Evolutionary conservation across 352 stramenopile species (phyloP), one percentile per base, ranked within the genome.

Genomic region (Phytophthora parvispora): DNA sequence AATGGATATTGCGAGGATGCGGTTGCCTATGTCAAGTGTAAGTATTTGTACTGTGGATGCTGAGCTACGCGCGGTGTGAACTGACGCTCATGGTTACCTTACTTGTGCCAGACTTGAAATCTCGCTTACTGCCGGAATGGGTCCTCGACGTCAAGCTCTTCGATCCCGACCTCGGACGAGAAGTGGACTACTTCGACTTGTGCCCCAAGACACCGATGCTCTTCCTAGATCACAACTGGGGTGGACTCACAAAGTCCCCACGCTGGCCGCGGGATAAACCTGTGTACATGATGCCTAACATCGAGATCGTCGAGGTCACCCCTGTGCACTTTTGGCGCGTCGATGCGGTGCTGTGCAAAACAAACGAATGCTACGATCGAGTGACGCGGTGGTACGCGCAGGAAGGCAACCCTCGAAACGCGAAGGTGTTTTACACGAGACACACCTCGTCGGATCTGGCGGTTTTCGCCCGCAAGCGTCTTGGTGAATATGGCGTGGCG

Each of bases 321-420:
- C 71, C 78, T 0, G 38, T 67, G n/a, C 71, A 92, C 36, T 88
- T 86, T 48, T 86, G 77, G 65, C 38, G 70, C 10, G 74, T 77
- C 3, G 75, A 93, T 56, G 79, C 70, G 1, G 71, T 95, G 22
- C 61, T 95, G 3, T 92, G 84, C 73, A 95, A 93, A 66, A 89
- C 78, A 4, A 59, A 69, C n/a, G 73, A 76, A 28, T 90, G 74
- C 60, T 82, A 78, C 63, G 64, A 81, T 22, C 76, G 83, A 55
- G 72, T 88, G 38, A 78, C 57, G 22, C 60, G 64, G 47, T 91
- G 83, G 82, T 89, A 72, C 38, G 59, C 52, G 38, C 78, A 89
- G 58, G 75, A 89, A 29, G 80, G 74, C 22, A 89, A 80, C n/a
- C 63, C 65, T 1, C 68, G 75, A 20, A 64, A 74, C 4, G 59